A percentile compares a stretch with the other conserved stretches of the same genome.
Conservation (phyloP, 2,329 filamentous ascomycete species). For the Cordyceps farinosa region DNA sequence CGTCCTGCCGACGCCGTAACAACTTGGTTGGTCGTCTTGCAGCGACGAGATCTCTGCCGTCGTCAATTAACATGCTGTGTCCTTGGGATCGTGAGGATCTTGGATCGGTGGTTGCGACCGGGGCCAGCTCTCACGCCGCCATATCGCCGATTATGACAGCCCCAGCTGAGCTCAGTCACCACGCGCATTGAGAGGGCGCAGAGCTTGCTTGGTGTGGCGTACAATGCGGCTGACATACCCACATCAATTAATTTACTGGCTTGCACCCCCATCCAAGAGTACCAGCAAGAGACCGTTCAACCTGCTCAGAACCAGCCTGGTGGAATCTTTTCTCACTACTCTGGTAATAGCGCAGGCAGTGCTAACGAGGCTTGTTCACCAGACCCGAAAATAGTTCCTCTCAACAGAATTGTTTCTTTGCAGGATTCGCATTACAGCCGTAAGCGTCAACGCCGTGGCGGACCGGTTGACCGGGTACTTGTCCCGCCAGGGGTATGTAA, state of each 20-base stretch:
- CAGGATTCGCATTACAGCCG: neutral
- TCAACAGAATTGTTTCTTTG: neutral
- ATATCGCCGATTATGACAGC: conserved; percentile 17
- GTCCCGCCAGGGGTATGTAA: neutral
- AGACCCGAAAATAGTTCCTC: neutral
- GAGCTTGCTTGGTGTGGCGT: neutral
- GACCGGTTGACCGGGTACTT: neutral
- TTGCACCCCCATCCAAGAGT: neutral
- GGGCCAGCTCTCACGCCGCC: conserved; percentile 13
- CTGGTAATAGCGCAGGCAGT: neutral
- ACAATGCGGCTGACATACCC: neutral
- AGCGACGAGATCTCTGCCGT: neutral
- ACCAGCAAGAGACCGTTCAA: neutral
- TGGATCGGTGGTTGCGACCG: conserved; percentile 13
- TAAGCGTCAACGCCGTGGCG: neutral
- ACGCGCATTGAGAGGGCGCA: neutral
- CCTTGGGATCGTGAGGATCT: conserved; percentile 9
- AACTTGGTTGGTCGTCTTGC: neutral
- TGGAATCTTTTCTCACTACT: neutral
- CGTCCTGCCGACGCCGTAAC: neutral
- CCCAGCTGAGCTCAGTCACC: conserved; percentile 16
- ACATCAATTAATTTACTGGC: neutral
- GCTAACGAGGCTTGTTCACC: neutral
- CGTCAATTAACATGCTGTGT: neutral
- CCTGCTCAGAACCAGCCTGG: neutral